Evolutionary conservation across 495 filamentous ascomycete species (phyloP).

Genomic region (Astrocystis sublimbata): DNA sequence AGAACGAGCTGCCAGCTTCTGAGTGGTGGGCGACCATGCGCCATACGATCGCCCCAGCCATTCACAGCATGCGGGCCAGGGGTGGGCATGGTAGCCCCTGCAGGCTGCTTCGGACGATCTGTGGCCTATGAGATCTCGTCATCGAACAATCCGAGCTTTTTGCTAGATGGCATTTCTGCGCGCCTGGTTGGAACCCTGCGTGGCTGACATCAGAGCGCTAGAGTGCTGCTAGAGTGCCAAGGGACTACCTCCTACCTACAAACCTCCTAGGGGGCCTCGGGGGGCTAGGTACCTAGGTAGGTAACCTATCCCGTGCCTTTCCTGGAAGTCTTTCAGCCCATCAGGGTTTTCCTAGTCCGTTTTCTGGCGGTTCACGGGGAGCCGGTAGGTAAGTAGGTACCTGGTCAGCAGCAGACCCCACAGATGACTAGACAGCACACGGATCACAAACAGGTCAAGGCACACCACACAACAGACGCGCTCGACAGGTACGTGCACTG

Average conservation of each 20-base stretch:
- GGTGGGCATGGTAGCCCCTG: slow-evolving; percentile 12
- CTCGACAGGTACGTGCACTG: too few relatives aligned
- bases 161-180: background rate
- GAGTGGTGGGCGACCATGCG: slow-evolving; percentile 15
- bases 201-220: slow-evolving; percentile 5
- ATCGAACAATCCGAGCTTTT: background rate
- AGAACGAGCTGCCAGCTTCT: background rate
- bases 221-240: too few relatives aligned
- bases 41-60: slow-evolving; percentile 25
- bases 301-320: too few relatives aligned
- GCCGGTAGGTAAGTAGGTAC: background rate
- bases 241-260: too few relatives aligned
- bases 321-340: too few relatives aligned
- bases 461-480: background rate
- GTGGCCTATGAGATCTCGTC: background rate
- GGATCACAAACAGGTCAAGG: background rate
- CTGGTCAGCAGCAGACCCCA: background rate
- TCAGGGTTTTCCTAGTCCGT: background rate
- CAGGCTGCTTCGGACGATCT: background rate
- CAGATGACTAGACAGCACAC: background rate
- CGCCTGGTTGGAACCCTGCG: too few relatives aligned
- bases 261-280: too few relatives aligned
- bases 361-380: too few relatives aligned
- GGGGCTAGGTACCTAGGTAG: too few relatives aligned
- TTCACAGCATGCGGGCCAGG: slow-evolving; percentile 23